A percentile compares a stretch with the other conserved stretches of the same genome.
phyloP scores from a whole-genome alignment of 257 asterid genomes.

The Schizonepeta tenuifolia region DNA sequence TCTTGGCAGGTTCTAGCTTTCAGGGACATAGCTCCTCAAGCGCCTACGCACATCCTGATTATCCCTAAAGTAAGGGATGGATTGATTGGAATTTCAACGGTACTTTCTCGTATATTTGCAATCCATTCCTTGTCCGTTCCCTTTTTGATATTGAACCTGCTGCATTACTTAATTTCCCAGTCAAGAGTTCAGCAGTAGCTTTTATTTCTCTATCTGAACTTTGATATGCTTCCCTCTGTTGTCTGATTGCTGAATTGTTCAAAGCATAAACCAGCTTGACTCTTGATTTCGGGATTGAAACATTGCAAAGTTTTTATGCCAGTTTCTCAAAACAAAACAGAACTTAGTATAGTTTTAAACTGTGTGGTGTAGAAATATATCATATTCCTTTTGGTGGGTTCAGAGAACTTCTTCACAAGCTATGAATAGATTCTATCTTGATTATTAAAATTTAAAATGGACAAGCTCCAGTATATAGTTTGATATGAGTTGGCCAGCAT shows the following conservation, averaged over 20 bases:
- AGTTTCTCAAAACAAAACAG: neutral
- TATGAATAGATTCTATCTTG: neutral
- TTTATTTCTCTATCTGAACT: neutral
- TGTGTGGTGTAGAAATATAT: neutral
- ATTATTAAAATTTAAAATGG: neutral
- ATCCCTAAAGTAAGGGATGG: conserved; percentile 89
- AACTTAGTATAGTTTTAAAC: neutral
- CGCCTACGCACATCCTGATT: conserved; percentile 79
- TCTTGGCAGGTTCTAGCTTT: conserved; percentile 85
- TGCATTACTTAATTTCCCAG: neutral
- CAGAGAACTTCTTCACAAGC: neutral
- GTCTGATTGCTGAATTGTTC: neutral
- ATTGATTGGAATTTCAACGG: conserved; percentile 75
- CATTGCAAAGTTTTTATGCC: neutral
- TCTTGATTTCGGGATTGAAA: no score
- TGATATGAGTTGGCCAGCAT: neutral
- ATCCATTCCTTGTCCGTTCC: neutral
- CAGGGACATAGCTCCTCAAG: conserved; percentile 86
- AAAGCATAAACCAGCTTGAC: neutral
- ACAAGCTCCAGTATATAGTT: neutral
- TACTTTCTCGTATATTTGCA: conserved; percentile 28
- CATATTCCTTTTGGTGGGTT: neutral
- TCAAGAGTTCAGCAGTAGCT: neutral
- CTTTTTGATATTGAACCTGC: neutral
- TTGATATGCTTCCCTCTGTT: neutral